Conservation (phyloP, 345 rosid genomes). For the Dipteronia dyeriana region DNA sequence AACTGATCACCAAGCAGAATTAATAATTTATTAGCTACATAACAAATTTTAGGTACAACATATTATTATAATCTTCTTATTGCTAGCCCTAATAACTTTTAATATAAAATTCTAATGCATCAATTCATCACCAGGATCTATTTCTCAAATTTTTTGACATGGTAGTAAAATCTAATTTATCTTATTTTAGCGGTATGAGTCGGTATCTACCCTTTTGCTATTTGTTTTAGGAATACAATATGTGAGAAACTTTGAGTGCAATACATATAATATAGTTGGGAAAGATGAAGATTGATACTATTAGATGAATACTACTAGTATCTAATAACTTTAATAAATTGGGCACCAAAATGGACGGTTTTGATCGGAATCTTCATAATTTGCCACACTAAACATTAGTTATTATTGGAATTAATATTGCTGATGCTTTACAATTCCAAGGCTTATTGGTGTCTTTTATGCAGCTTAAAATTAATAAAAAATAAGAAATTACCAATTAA, state of each 20-base stretch:
- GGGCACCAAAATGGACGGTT: background rate
- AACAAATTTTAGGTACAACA: too few relatives aligned
- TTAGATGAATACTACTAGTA: background rate
- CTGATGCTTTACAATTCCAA: background rate
- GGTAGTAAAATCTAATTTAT: background rate
- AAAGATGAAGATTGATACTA: background rate
- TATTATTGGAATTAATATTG: background rate
- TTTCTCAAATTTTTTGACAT: background rate
- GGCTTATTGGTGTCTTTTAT: background rate
- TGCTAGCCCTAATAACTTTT: background rate
- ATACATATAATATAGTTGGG: background rate
- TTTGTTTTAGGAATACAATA: background rate
- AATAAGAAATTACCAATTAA: background rate
- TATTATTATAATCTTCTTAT: background rate
- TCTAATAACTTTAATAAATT: background rate
- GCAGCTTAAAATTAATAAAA: background rate
- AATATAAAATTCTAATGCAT: background rate
- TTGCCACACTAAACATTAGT: background rate
- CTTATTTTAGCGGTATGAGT: background rate
- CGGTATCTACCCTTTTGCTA: background rate
- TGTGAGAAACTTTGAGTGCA: background rate
- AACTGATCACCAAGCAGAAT: background rate
- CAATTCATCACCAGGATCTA: background rate
- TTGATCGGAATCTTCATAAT: background rate
- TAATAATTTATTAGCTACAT: background rate